Conservation (phyloP, 495 filamentous ascomycete genomes). For the Penicillium dipodomyicola region DNA sequence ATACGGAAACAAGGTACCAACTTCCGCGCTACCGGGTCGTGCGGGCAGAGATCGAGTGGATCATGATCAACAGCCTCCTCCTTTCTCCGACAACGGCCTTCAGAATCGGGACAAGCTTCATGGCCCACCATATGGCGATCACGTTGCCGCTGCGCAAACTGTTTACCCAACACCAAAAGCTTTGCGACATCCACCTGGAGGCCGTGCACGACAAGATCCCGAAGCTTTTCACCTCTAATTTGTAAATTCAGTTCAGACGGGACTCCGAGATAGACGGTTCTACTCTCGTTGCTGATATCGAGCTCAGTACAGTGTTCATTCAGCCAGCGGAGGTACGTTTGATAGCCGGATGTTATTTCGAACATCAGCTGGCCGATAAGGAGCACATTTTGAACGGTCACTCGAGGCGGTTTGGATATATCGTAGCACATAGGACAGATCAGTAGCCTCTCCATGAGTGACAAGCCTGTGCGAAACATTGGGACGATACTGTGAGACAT, state of each 20-base stretch:
- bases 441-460: conserved; percentile 21
- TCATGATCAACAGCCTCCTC: conserved; percentile 22
- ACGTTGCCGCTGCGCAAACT: conserved; percentile 25
- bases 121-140: conserved; percentile 29
- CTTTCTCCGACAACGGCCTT: conserved; percentile 24
- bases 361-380: conserved; percentile 29
- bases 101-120: conserved; percentile 21
- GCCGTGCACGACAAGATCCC: conserved; percentile 20
- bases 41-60: conserved; percentile 29
- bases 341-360: conserved; percentile 25
- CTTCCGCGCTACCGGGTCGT: conserved; percentile 20
- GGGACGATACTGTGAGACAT: conserved; percentile 22
- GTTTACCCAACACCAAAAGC: conserved; percentile 15
- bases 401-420: conserved; percentile 27
- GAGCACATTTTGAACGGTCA: conserved; percentile 30
- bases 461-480: conserved; percentile 19
- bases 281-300: conserved; percentile 9
- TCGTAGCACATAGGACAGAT: conserved; percentile 29
- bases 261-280: conserved; percentile 20
- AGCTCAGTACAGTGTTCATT: conserved; percentile 19
- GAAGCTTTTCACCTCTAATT: conserved; percentile 21
- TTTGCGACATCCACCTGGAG: conserved; percentile 21
- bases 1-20: conserved; percentile 30
- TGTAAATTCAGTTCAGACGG: conserved; percentile 17
- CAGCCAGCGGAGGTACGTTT: conserved; percentile 27